Base-by-base conservation (phyloP, 805 yeast genomes). In the Kluyveromyces starmeri region DNA sequence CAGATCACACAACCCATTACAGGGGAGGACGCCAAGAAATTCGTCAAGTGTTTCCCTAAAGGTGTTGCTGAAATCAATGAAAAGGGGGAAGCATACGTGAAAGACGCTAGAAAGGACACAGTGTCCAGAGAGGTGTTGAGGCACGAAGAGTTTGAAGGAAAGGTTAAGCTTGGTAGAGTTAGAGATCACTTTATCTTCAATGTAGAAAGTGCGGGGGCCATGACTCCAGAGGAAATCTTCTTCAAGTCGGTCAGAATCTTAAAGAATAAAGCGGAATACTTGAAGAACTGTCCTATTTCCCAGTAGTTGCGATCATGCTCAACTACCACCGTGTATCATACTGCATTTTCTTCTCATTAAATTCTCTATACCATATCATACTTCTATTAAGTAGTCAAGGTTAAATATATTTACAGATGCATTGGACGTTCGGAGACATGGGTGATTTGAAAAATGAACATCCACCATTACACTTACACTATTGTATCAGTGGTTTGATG, bases 61-160 rank as follows among this genome's bases (percentile, higher is more conserved):
- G 98, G 98, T 20, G 98, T 92, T 26, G 71, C 89, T 55, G 95
- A 70, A 23, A 74, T 88, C 40, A 67, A 78, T 51, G 66, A 66
- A 10, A 54, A 70, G 5, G 82, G 73, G 33, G 73, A 75, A 48
- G 97, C 97, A 0, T 73, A 55, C 45, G 95, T 92, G 10, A 71
- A 77, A 43, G 95, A 92, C 61, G 75, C 96, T 3, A 76, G 98
- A 67, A 83, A 76, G 53, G 98, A 92, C 60, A 92, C 98, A 1
- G 98, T 92, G 26, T 84, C 96, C 5, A 75, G 98, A 62, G 98
- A 92, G 61, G 96, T 88, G 9, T 69, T 92, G 48, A 77, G 98
- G 60, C 96, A 92, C 59, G 82, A 76, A 34, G 95, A 92, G 58
- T 92, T 92, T 50, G 68, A 78, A 30, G 94, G 82, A 26, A 83